Evolutionary conservation across 352 stramenopile genomes (phyloP), one percentile per base, ranked within the genome.

Genomic region (Phytophthora cajani): DNA sequence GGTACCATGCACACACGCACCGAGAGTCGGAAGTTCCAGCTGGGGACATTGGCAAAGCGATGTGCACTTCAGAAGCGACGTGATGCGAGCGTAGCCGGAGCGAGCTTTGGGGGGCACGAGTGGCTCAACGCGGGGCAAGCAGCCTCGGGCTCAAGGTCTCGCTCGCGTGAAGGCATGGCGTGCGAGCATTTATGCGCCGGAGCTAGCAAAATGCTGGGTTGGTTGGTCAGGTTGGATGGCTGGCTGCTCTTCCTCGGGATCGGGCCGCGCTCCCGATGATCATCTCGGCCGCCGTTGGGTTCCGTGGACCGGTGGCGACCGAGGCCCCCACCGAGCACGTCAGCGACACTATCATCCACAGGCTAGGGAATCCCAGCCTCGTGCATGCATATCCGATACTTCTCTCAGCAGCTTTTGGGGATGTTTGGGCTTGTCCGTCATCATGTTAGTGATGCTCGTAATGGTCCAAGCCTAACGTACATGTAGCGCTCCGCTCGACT

Each of bases 51-150:
- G 30, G 57, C 38, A 42, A 42, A 42, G 40, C 58, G 71, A 78
- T 78, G 67, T 78, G 71, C 57, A 32, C 61, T 69, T 68, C 69
- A 75, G 68, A 75, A 67, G 27, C 65, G 68, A 67, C 67, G 42
- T 40, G 33, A 40, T 33, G 55, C 44, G 63, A 65, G 57, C 65
- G 60, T 68, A 74, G 71, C 60, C 71, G 46, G 71, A 74, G 33
- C 65, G n/a, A 62, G 23, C 19, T 64, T 33, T 11, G 36, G 32
- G 30, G 30, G 53, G 65, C 11, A 23, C 65, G 57, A 51, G 44
- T 65, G 60, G 60, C 32, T 40, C 58, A 33, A 46, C 8, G 21
- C n/a, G 19, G 30, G 25, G 25, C 38, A 21, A 57, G 36, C 36
- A 14, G 36, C 36, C 12, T 42, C 36, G 36, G 10, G 9, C 36